Evolutionary conservation across 2,329 filamentous ascomycete species (phyloP), one percentile per base, ranked within the genome.

Genomic region (Fusarium miscanthi): DNA sequence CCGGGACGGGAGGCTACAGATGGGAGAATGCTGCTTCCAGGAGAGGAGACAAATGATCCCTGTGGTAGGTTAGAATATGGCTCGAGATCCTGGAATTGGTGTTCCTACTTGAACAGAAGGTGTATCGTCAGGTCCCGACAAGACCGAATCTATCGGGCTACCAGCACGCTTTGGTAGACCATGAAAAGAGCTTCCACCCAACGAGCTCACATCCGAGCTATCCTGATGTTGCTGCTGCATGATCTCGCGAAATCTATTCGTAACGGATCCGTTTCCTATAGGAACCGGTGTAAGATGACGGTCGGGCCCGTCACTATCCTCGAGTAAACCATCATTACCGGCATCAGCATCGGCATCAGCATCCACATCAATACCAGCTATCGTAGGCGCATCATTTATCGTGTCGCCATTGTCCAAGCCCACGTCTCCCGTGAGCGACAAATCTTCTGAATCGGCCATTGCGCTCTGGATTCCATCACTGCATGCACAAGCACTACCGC

Each of bases 61-160:
- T 90, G 70, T n/a, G 59, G 65, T 31, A 49, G 70, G 73, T 85
- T 73, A 82, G 78, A 67, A 8, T 19, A n/a, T 31, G 30, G 8
- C 10, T 10, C 16, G 8, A 38, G 17, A 42, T 43, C 5, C 25
- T 49, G 25, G 51, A 58, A 51, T 42, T 25, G 19, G 12, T n/a
- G 17, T 31, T 75, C 86, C 74, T 84, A 94, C 93, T 84, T 94
- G 93, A 59, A 95, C 81, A 23, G 95, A 98, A 30, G 93, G 93
- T 13, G 93, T 92, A 80, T 97, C 93, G 78, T 97, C 94, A 25
- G 93, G 93, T 31, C 90, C 91, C 9, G 94, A 97, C 63, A 89
- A 81, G 33, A 90, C 81, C 19, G 92, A 94, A 72, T 88, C 90
- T 56, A 88, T 86, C 12, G 92, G 92, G 77, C 93, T 97, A 48